Base-by-base conservation (phyloP, 2,329 filamentous ascomycete species). In the Bipolaris sorokiniana region DNA sequence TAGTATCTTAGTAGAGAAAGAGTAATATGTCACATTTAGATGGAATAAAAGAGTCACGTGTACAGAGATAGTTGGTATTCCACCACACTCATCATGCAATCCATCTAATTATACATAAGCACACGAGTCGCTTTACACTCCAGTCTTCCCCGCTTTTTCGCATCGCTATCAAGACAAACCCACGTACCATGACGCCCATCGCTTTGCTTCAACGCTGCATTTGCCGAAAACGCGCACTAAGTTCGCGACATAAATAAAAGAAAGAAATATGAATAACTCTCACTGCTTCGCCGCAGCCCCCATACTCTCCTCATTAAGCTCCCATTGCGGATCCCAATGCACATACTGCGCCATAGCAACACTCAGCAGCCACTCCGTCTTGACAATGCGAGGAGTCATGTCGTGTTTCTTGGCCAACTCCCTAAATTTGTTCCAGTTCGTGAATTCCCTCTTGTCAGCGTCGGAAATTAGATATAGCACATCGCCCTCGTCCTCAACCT, bases 281-380 rank as follows among this genome's bases (percentile, higher is more conserved):
- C 56, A 65, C 47, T 67, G 64, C 23, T 54, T 57, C 23, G 23
- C 50, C 2, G 36, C 48, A 51, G 65, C 63, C 51, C 70, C 69
- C 31, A 73, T 65, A 54, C 58, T 55, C 26, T 75, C 71, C 57
- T 76, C 73, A 22, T 52, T 69, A 23, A 76, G 54, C 61, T 75
- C 73, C 73, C 73, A 76, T 26, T 71, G 59, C 2, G 60, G 48
- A 37, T 73, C 63, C 67, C 69, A 76, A 61, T 76, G 72, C 45
- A 95, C 80, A 76, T 92, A 83, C 78, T 99, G 95, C 68, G 86
- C 87, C 90, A 99, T 94, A 4, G 92, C 91, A 58, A 92, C 88
- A 70, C 93, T 89, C 55, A 99, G 80, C 67, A 99, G 76, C 95
- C 95, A 99, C 72, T 99, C 93, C 2, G 90, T 86, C 45, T 85